Conservation (phyloP, 2,329 filamentous ascomycete genomes). For the Fusarium duplospermum region DNA sequence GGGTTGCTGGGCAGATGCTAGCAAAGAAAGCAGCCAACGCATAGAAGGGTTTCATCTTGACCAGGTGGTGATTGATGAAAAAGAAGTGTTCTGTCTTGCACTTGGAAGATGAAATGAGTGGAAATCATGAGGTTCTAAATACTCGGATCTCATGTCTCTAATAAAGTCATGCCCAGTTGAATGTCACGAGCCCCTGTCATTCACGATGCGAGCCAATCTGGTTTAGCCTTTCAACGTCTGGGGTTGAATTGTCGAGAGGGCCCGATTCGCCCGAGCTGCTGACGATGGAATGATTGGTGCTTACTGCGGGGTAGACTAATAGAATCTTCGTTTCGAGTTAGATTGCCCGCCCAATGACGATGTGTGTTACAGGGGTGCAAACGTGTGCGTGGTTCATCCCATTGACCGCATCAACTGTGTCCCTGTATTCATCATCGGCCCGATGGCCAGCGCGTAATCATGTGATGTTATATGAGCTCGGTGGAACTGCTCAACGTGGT, state of each 20-base stretch:
- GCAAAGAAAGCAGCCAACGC: conserved; percentile 18
- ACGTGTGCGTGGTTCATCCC: neutral
- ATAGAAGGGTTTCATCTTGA: conserved; percentile 22
- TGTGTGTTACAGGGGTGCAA: conserved; percentile 14
- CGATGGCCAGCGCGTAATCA: neutral
- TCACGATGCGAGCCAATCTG: neutral
- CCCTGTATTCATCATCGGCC: neutral
- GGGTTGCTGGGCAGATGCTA: conserved; percentile 2
- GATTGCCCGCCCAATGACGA: conserved; percentile 11
- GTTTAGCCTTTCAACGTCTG: conserved; percentile 1
- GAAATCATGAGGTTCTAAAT: neutral
- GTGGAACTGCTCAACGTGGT: neutral
- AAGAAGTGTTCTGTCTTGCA: neutral
- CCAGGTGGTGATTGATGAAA: neutral
- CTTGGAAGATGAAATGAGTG: neutral
- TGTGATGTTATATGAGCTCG: neutral
- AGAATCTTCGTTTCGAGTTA: conserved; percentile 20
- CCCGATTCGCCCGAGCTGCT: neutral
- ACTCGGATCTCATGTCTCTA: neutral
- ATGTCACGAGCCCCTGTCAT: neutral
- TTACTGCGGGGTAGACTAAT: conserved; percentile 23
- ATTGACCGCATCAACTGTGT: neutral
- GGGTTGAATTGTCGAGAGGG: neutral
- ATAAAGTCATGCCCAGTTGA: neutral
- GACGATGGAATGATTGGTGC: conserved; percentile 7